A percentile compares a stretch with the other conserved stretches of the same genome.
Conservation (phyloP, 768 basidiomycete genomes). For the Hemileccinum impolitum region DNA sequence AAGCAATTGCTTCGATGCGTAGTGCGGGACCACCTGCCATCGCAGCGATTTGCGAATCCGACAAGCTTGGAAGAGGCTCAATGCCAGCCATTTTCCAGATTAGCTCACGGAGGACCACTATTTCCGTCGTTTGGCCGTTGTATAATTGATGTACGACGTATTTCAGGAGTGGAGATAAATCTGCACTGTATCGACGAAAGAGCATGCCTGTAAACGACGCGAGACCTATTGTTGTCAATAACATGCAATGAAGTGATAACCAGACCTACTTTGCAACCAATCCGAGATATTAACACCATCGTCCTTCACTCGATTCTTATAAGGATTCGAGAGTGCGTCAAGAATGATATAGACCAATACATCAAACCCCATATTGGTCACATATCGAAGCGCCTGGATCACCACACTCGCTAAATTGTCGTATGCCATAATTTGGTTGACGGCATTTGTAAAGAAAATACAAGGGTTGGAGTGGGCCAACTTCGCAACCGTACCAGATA, state of each 20-base stretch:
- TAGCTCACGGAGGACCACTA: constrained; percentile 87
- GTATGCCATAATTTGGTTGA: constrained; percentile 95
- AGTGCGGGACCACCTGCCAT: constrained; percentile 90
- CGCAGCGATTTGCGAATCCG: constrained; percentile 82
- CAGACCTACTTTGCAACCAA: constrained; percentile 83
- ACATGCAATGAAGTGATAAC: constrained; percentile 8
- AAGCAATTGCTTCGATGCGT: constrained; percentile 86
- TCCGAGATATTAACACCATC: constrained; percentile 89
- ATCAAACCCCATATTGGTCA: constrained; percentile 93
- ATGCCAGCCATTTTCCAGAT: constrained; percentile 96
- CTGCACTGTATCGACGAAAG: constrained; percentile 81
- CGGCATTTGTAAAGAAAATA: constrained; percentile 83
- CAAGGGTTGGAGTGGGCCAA: constrained; percentile 92
- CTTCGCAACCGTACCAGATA: constrained; percentile 88
- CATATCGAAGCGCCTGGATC: constrained; percentile 83
- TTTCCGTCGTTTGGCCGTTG: constrained; percentile 78
- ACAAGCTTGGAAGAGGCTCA: constrained; percentile 84
- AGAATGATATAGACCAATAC: constrained; percentile 85
- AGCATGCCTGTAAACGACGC: constrained; percentile 93
- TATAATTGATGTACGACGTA: constrained; percentile 91
- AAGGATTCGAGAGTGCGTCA: constrained; percentile 81
- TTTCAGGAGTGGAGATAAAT: constrained; percentile 78
- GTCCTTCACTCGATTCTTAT: constrained; percentile 79
- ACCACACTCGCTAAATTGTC: constrained; percentile 90
- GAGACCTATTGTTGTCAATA: constrained; percentile 54